A percentile compares a stretch with the other conserved stretches of the same genome.
Evolutionary conservation across 805 yeast genomes (phyloP).

Genomic region (Ogataea saltuana): DNA sequence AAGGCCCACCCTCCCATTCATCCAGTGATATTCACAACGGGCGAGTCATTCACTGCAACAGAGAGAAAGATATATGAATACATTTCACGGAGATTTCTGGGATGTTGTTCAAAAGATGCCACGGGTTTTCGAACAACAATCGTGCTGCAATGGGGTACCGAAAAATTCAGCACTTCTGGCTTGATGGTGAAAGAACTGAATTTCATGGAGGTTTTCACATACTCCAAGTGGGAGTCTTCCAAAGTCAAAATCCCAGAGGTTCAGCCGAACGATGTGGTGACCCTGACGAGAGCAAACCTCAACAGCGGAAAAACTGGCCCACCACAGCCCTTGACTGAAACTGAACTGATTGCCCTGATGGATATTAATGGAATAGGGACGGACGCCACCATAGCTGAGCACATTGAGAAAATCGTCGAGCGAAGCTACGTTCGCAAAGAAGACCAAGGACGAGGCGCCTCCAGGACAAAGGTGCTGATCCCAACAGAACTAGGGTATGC

Average conservation of each 20-base stretch:
- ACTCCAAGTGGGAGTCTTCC: slow-evolving; percentile 74
- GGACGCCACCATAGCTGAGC: slow-evolving; percentile 98
- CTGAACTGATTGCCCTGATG: slow-evolving; percentile 91
- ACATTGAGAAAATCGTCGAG: slow-evolving; percentile 73
- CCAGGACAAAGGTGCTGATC: slow-evolving; percentile 49
- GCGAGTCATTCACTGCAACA: slow-evolving; percentile 38
- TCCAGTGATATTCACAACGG: slow-evolving; percentile 55
- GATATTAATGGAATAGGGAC: slow-evolving; percentile 98
- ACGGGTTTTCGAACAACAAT: slow-evolving; percentile 68
- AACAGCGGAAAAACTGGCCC: slow-evolving; percentile 77
- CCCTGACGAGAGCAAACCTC: slow-evolving; percentile 57
- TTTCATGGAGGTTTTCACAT: slow-evolving; percentile 77
- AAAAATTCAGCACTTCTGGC: slow-evolving; percentile 72
- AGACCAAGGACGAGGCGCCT: slow-evolving; percentile 38
- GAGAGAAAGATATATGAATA: slow-evolving; percentile 82
- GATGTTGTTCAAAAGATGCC: slow-evolving; percentile 91
- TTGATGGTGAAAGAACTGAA: slow-evolving; percentile 70
- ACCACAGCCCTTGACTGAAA: slow-evolving; percentile 83
- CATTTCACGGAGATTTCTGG: slow-evolving; percentile 81
- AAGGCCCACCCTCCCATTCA: slow-evolving; percentile 99
- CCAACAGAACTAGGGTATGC: slow-evolving; percentile 88
- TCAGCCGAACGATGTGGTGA: slow-evolving; percentile 53
- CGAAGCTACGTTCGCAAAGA: slow-evolving; percentile 64
- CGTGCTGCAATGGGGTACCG: slow-evolving; percentile 74
- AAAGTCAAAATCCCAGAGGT: slow-evolving; percentile 63